Evolutionary conservation across 345 rosid genomes (phyloP), one percentile per base, ranked within the genome.

Genomic region (Balakata baccata): DNA sequence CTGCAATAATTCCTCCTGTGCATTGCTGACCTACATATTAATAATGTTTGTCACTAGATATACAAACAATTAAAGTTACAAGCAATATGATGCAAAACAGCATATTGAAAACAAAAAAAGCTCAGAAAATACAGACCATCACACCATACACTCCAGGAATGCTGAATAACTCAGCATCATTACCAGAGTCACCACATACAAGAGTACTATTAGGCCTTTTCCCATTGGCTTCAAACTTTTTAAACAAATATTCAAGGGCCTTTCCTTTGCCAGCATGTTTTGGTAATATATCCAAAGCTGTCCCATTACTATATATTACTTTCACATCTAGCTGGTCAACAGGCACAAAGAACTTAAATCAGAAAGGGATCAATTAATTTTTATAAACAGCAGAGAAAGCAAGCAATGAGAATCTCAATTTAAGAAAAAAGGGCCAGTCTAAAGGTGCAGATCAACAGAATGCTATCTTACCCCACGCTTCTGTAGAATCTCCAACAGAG

Each of bases 221-320:
- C 62, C 92, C 87, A 75, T 82, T 91, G 72, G 76, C 68, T 80
- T 87, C 89, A 11, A 94, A 88, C 81, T 94, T 90, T 81, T 85
- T 80, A 22, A 85, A 86, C 78, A 94, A 81, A 81, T 90, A 94
- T 0, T 92, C 91, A 71, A 92, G 95, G 56, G 98, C 98, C 77
- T 94, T 95, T 72, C 98, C 98, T 87, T 94, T 94, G 46, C 98
- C 98, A 11, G 97, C 98, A 86, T 93, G 91, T 86, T 89, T 90
- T 63, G 97, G 92, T 72, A 94, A 82, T 50, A 94, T 86, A 78
- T 92, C 98, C 81, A 92, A 83, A 79, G 91, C 98, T 81, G 84
- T 89, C 50, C 93, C 98, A 59, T 93, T 93, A 80, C 97, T 90
- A 78, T 94, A 94, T 61, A 94, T 90, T 29, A 94, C 85, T 77